Evolutionary conservation across 805 yeast genomes (phyloP), one percentile per base, ranked within the genome.

Genomic region (Candida ipomoeae): DNA sequence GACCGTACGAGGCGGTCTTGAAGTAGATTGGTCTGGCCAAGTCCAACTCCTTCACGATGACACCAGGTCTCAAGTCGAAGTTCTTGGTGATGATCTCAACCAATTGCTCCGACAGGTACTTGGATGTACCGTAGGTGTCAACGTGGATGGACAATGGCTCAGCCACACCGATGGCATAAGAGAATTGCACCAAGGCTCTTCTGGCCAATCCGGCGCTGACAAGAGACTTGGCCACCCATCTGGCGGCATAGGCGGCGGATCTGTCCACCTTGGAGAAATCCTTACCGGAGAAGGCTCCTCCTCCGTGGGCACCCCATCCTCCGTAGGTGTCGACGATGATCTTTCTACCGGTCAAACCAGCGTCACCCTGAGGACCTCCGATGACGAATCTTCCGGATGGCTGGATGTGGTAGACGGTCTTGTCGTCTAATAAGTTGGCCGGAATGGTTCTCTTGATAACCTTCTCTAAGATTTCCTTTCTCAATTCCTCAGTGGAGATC

Each of bases 281-380:
- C 83, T 94, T 94, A 77, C 99, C 99, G 59, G 96, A 87, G 90
- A 94, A 94, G 59, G 99, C 99, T 82, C 99, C 99, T 82, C 99
- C 99, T 79, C 99, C 99, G 82, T 94, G 99, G 68, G 99, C 98
- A 78, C 99, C 97, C 95, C 99, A 95, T 68, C 99, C 99, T 81
- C 99, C 99, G 80, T 94, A 94, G 60, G 99, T 96, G 77, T 94
- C 99, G 71, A 94, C 99, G 67, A 94, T 94, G 75, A 94, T 94
- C 82, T 94, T 94, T 81, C 99, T 89, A 75, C 99, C 99, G 62
- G 99, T 94, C 70, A 94, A 80, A 82, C 99, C 99, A 61, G 99
- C 99, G 73, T 94, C 99, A 84, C 99, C 99, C 79, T 94, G 99
- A 63, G 99, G 99, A 74, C 99, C 99, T 80, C 99, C 99, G 70